A percentile compares a stretch with the other conserved stretches of the same genome.
phyloP scores from a whole-genome alignment of 352 stramenopile genomes.

The Phytopythium litorale region DNA sequence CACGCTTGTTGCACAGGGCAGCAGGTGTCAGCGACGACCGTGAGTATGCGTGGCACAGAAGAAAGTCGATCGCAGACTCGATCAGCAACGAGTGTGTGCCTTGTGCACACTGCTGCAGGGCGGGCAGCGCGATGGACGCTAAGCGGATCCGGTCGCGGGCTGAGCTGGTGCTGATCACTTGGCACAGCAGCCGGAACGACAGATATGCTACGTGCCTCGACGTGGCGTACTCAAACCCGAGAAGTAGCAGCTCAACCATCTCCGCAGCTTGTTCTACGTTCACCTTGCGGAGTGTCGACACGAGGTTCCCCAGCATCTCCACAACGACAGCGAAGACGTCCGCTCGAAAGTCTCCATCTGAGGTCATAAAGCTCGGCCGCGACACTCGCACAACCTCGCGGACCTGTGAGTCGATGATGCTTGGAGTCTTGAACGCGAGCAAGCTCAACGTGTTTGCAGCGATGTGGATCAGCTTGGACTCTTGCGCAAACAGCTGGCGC shows the following conservation, averaged over 20 bases:
- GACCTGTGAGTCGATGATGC: conserved; percentile 30
- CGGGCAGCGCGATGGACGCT: conserved; percentile 43
- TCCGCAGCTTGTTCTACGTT: conserved; percentile 11
- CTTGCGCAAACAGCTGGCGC: conserved; percentile 49
- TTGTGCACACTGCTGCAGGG: conserved; percentile 37
- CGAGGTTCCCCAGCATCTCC: conserved; percentile 60
- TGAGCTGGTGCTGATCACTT: conserved; percentile 49
- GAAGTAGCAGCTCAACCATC: conserved; percentile 45
- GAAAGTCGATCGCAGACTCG: conserved; percentile 71
- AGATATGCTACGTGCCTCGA: conserved; percentile 59
- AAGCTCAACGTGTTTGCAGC: conserved; percentile 58
- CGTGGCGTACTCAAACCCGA: conserved; percentile 54
- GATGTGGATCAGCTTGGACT: conserved; percentile 55
- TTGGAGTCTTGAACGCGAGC: conserved; percentile 42
- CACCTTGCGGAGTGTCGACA: conserved; percentile 16
- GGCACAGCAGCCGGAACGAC: conserved; percentile 60
- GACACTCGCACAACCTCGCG: conserved; percentile 32
- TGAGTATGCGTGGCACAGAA: conserved; percentile 72
- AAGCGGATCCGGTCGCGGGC: conserved; percentile 38
- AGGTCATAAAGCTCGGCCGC: conserved; percentile 48
- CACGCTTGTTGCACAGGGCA: conserved; percentile 19
- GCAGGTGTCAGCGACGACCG: conserved; percentile 38
- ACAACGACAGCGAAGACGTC: conserved; percentile 63
- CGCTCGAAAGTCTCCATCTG: conserved; percentile 55
- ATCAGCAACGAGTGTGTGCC: conserved; percentile 41